Evolutionary conservation across 495 filamentous ascomycete genomes (phyloP), one percentile per base, ranked within the genome.

Genomic region (Clavariopsis aquatica): DNA sequence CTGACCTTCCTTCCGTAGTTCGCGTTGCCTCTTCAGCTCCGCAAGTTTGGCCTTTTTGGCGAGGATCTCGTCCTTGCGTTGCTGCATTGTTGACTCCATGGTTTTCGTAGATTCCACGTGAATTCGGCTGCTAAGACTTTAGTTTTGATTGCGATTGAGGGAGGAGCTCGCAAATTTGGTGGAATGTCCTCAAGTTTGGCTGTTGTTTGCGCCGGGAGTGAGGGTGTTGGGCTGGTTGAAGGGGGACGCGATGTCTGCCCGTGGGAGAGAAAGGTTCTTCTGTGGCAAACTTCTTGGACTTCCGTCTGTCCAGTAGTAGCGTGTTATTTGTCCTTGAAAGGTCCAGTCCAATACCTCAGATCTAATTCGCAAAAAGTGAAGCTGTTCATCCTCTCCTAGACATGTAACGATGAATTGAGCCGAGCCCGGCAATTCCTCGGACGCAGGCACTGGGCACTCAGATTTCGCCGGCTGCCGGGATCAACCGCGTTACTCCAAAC

Each of bases 41-140:
- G 88, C 93, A 69, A 99, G 91, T 80, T 89, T 96, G 29, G 92
- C 93, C 79, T 87, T 88, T 78, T 98, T 99, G 65, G 89, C 91
- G 49, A 91, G 78, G 70, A 99, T 95, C 79, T 98, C 94, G 79
- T 94, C 92, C 78, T 88, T 88, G 65, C 92, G 87, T 80, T 91
- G 87, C 78, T 93, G 89, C 83, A 92, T 89, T 46, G 64, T 61
- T 3, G 72, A 81, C 71, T 62, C 63, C 66, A 69, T 72, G 38
- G 57, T 29, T n/a, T n/a, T n/a, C n/a, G n/a, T n/a, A n/a, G n/a
- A n/a, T n/a, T n/a, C n/a, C n/a, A n/a, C n/a, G n/a, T n/a, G n/a
- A n/a, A n/a, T n/a, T n/a, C n/a, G n/a, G n/a, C n/a, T n/a, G n/a
- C n/a, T n/a, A n/a, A n/a, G n/a, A n/a, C n/a, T n/a, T n/a, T n/a